Conservation (phyloP, 306 rosid genomes). For the Senna siamea region DNA sequence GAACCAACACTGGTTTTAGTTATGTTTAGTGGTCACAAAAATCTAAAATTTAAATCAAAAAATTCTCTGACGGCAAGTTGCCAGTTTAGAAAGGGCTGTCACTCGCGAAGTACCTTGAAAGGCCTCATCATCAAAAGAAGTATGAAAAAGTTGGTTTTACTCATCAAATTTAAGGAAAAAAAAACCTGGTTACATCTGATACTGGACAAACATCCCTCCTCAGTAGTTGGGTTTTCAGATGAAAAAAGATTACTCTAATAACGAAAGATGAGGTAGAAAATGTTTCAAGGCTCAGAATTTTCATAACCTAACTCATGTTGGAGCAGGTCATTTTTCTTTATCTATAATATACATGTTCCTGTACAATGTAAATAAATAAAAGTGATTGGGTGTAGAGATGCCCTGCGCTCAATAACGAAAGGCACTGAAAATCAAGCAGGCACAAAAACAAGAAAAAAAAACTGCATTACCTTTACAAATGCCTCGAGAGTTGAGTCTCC, state of each 20-base stretch:
- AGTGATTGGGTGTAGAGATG: neutral
- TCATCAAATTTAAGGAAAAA: too few species aligned
- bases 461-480: constrained; percentile 11
- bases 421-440: neutral
- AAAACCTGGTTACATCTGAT: too few species aligned
- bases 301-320: neutral
- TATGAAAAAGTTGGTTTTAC: too few species aligned
- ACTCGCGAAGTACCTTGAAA: too few species aligned
- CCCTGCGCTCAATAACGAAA: neutral
- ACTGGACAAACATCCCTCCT: too few species aligned
- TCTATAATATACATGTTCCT: constrained; percentile 1
- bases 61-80: too few species aligned
- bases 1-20: too few species aligned
- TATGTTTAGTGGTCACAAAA: too few species aligned
- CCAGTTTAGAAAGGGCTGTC: too few species aligned
- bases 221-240: neutral
- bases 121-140: too few species aligned
- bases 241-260: neutral
- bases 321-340: constrained; percentile 9
- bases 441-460: neutral
- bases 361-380: neutral
- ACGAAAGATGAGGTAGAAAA: neutral
- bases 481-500: neutral
- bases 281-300: neutral
- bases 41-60: too few species aligned